Percentiles rank a stretch among this genome's conserved stretches.
phyloP scores from a whole-genome alignment of 768 basidiomycete species.

The Phanerochaete carnosa region DNA sequence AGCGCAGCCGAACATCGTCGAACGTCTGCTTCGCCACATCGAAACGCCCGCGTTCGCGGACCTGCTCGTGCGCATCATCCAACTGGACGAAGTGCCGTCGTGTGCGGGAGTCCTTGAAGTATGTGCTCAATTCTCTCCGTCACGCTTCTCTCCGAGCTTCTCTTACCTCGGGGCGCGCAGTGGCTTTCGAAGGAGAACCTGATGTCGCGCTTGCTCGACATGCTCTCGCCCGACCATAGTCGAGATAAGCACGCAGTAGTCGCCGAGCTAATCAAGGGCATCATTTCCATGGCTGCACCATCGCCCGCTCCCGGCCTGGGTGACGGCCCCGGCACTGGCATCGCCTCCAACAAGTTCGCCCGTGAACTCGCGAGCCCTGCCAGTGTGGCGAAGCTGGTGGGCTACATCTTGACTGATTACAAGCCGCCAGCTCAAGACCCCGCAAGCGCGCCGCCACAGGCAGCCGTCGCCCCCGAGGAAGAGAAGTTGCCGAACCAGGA shows the following conservation, averaged over 20 bases:
- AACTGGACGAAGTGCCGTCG: conserved; percentile 80
- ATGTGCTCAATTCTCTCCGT: conserved; percentile 37
- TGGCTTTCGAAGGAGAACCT: conserved; percentile 87
- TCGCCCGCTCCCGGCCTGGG: conserved; percentile 75
- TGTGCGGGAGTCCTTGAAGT: conserved; percentile 86
- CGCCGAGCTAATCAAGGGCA: conserved; percentile 88
- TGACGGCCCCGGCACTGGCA: conserved; percentile 64
- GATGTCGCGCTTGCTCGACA: conserved; percentile 74
- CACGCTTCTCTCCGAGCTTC: conserved; percentile 29
- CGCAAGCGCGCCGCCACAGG: neutral
- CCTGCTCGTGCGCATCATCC: conserved; percentile 84
- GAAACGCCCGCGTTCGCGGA: conserved; percentile 91
- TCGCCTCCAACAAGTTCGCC: conserved; percentile 83
- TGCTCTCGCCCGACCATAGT: conserved; percentile 76
- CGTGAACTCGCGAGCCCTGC: conserved; percentile 78
- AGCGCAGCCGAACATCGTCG: conserved; percentile 75
- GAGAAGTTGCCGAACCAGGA: conserved; percentile 41
- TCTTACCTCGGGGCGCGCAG: conserved; percentile 41
- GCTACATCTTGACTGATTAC: conserved; percentile 76
- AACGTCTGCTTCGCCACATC: conserved; percentile 79
- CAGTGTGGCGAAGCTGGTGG: conserved; percentile 66
- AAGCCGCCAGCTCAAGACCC: neutral
- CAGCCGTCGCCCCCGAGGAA: conserved; percentile 1
- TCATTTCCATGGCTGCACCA: conserved; percentile 91
- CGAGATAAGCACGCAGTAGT: conserved; percentile 81